Base-by-base conservation (phyloP, 1,284 basidiomycete species). In the Moesziomyces aphidis region DNA sequence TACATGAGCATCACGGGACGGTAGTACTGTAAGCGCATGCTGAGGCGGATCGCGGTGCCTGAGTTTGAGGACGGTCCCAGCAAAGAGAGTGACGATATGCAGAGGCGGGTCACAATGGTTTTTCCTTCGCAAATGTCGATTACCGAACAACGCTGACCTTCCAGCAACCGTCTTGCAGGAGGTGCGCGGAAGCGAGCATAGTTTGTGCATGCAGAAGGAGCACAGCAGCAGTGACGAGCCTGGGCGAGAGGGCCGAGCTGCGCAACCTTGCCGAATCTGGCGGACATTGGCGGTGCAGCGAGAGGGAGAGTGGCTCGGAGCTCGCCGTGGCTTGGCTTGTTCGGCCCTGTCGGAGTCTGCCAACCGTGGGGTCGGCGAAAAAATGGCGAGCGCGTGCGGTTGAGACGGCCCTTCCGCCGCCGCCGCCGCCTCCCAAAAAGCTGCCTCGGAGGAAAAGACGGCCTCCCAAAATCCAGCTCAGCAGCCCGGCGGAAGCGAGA, bases 361-460 rank as follows among this genome's bases (percentile, higher is more conserved):
- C 23, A 61, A 61, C 59, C 54, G 60, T 31, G 53, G 53, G 60
- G 28, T 51, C 22, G 52, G 50, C 24, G 22, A 34, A 19, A 24
- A 21, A 55, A 22, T 11, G 31, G 31, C 31, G 31, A 34, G 31
- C 31, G 31, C 31, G 31, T 11, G 31, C 31, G 31, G 31, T 34
- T 34, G 1, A 1, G 11, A 11, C 43, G 50, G 17, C 15, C 15
- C 15, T 42, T 42, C 39, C 39, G 39, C 39, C 39, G 15, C 17
- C 13, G 17, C 17, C 13, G 5, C 36, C 36, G 36, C 36, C 36
- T 13, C 36, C 36, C 17, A 42, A 19, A 7, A 19, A 11, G 17
- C 39, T 5, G 39, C 31, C 39, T 42, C 39, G 39, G 39, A 42
- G 39, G 17, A 17, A 42, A 42, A 42, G 4, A 19, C 39, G 39